Evolutionary conservation across 2,329 filamentous ascomycete genomes (phyloP), one percentile per base, ranked within the genome.

Genomic region (Mollisia scopiformis): DNA sequence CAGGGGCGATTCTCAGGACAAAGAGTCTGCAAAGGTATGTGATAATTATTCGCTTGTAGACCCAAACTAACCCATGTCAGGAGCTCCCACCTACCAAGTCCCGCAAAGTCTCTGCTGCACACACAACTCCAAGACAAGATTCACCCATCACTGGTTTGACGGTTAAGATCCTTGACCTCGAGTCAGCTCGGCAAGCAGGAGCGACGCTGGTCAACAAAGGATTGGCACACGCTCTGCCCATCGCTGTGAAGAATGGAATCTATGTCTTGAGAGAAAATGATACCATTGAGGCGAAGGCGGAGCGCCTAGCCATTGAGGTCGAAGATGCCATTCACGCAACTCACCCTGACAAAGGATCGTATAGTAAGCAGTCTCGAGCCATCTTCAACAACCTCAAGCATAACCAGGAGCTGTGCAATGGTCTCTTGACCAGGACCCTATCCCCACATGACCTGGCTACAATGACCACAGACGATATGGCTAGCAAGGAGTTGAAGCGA

Each of bases 391-490:
- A 98, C 77, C 81, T 97, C 62, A 97, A 96, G 82, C 89, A 88
- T 72, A 99, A 99, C 74, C 78, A 87, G 57, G 87, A 92, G 68
- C 81, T 99, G 47, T 86, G 90, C 55, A 84, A 88, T 70, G 86
- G 89, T 41, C 80, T 99, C 56, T 80, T 98, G n/a, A 84, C 85
- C 63, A 85, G 87, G 55, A 86, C 83, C 31, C 79, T 97, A 35
- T 86, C 88, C 6, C 87, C 94, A 0, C 80, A 88, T n/a, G 86
- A 87, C 59, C 82, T 99, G 49, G 91, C 92, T n/a, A 85, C 85
- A 55, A 97, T 99, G 95, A 88, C 87, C 14, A 86, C 90, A 1
- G 91, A 95, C 72, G 92, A 97, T 71, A 91, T 99, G 82, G 93
- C 93, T 1, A 96, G 91, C 59, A 91, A 96, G 66, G 93, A 98